Percentiles rank a stretch among this genome's conserved stretches.
Conservation (phyloP, 805 yeast genomes). For the Candida boidinii region DNA sequence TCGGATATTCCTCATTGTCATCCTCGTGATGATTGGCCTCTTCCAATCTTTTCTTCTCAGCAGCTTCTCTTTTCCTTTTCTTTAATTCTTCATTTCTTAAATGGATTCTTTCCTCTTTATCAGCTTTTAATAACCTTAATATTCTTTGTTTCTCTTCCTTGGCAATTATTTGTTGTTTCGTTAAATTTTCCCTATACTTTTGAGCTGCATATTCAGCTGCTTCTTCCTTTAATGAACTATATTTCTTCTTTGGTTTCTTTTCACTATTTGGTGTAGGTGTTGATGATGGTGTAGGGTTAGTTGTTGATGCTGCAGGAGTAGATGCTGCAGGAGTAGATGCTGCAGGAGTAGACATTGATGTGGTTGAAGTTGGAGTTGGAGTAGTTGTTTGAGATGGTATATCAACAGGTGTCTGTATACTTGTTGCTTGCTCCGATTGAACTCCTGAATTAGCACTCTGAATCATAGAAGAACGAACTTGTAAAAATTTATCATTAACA, state of each 20-base stretch:
- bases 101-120: constrained; percentile 35
- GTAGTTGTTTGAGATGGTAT: constrained; percentile 3
- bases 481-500: too few relatives aligned
- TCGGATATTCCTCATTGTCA: too few relatives aligned
- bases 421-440: too few relatives aligned
- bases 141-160: constrained; percentile 49
- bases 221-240: constrained; percentile 28
- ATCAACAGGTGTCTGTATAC: constrained; percentile 3
- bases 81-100: constrained; percentile 1
- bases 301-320: neutral
- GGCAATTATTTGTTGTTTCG: constrained; percentile 27
- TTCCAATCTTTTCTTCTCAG: constrained; percentile 10
- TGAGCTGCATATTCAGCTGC: constrained; percentile 29
- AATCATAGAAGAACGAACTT: too few relatives aligned
- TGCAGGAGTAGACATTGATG: constrained; percentile 3
- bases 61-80: constrained; percentile 1
- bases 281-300: constrained; percentile 1
- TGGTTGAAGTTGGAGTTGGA: neutral
- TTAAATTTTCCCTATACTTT: constrained; percentile 29
- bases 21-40: neutral
- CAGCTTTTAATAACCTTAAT: constrained; percentile 41
- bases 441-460: too few relatives aligned
- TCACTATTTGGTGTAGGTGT: neutral
- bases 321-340: constrained; percentile 1
- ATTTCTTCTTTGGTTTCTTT: constrained; percentile 3